phyloP scores from a whole-genome alignment of 306 rosid genomes.

The Citrullus amarus region DNA sequence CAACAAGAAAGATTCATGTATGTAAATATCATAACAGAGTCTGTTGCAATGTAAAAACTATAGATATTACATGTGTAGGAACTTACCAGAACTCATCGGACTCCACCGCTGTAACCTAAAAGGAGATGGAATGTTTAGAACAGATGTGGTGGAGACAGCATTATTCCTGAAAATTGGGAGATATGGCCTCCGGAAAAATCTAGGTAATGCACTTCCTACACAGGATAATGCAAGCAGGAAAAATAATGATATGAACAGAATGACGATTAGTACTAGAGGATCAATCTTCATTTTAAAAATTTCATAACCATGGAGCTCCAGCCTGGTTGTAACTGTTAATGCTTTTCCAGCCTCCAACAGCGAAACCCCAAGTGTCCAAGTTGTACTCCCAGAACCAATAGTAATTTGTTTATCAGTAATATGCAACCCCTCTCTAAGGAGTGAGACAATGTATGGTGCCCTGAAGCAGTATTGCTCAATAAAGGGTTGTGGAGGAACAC shows the following conservation, averaged over 20 bases:
- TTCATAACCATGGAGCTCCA: slow-evolving; percentile 43
- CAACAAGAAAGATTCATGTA: neutral
- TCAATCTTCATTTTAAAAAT: slow-evolving; percentile 51
- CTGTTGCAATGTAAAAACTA: slow-evolving; percentile 5
- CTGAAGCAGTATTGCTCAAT: slow-evolving; percentile 97
- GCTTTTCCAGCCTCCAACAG: slow-evolving; percentile 80
- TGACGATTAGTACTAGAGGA: slow-evolving; percentile 38
- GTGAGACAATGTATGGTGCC: slow-evolving; percentile 72
- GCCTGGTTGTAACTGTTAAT: slow-evolving; percentile 35
- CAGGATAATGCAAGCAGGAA: slow-evolving; percentile 60
- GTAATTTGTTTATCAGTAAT: slow-evolving; percentile 52
- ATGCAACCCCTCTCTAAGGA: slow-evolving; percentile 85
- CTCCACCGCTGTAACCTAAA: slow-evolving; percentile 79
- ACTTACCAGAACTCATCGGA: slow-evolving; percentile 68
- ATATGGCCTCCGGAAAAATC: slow-evolving; percentile 58
- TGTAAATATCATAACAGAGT: neutral
- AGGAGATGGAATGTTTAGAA: slow-evolving; percentile 59
- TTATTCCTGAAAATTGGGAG: slow-evolving; percentile 70
- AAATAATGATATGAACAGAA: slow-evolving; percentile 49
- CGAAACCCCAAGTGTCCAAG: slow-evolving; percentile 98
- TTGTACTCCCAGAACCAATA: slow-evolving; percentile 90
- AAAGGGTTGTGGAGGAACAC: slow-evolving; percentile 89
- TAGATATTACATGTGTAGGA: neutral
- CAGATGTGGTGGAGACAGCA: slow-evolving; percentile 52
- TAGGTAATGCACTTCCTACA: slow-evolving; percentile 56